phyloP scores from a whole-genome alignment of 208 protist species.

The Acanthamoeba rhysodes region DNA sequence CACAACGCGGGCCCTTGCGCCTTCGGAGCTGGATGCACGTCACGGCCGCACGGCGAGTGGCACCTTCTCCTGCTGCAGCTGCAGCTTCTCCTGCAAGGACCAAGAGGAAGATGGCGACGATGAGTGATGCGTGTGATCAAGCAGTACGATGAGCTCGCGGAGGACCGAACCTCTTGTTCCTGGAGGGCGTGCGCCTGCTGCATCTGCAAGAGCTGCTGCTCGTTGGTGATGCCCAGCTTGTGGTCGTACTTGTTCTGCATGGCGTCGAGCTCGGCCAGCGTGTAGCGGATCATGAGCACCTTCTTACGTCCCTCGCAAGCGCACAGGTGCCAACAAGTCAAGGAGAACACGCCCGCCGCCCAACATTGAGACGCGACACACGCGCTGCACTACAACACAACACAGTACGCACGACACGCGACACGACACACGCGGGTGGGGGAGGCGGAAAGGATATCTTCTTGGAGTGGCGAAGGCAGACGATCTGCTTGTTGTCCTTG shows the following conservation, averaged over 20 bases:
- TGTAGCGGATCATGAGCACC: conserved; percentile 60
- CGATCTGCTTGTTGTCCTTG: conserved; percentile 58
- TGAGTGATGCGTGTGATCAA: background rate
- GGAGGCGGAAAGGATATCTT: conserved; percentile 63
- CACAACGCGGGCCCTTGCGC: background rate
- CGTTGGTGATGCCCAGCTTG: conserved; percentile 31
- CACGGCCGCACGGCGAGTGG: background rate
- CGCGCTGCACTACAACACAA: background rate
- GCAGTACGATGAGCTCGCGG: too few relatives aligned
- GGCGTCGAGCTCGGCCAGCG: conserved; percentile 44
- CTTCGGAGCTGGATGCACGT: background rate
- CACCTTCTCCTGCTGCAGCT: conserved; percentile 36
- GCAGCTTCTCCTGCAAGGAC: conserved; percentile 40
- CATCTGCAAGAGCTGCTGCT: conserved; percentile 52
- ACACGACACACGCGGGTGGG: background rate
- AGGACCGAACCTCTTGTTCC: conserved; percentile 2
- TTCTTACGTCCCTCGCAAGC: conserved; percentile 45
- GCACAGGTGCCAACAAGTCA: conserved; percentile 41
- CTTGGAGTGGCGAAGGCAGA: conserved; percentile 72
- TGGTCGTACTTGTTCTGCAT: conserved; percentile 25
- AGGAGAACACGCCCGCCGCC: background rate
- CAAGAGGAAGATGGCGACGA: background rate
- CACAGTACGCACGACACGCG: background rate
- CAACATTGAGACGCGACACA: background rate
- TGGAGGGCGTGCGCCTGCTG: conserved; percentile 51